phyloP scores from a whole-genome alignment of 805 yeast genomes.

The Suhomyces sp. region DNA sequence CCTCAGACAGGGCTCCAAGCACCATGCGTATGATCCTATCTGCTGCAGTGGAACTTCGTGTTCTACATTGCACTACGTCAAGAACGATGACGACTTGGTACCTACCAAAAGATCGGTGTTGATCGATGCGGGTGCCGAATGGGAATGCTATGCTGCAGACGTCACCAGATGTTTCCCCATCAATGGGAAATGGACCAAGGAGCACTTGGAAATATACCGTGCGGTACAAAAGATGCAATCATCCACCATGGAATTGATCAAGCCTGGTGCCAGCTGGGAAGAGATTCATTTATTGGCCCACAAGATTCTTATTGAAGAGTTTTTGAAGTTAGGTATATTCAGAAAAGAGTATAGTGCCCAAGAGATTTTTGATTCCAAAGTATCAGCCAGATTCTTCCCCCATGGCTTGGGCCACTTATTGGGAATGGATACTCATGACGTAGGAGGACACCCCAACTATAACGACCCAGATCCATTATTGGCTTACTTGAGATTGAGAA shows the following conservation, averaged over 20 bases:
- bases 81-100: conserved; percentile 55
- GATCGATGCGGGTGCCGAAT: conserved; percentile 97
- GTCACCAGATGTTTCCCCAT: conserved; percentile 96
- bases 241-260: conserved; percentile 64
- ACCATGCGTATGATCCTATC: conserved; percentile 89
- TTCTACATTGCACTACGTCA: conserved; percentile 85
- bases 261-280: conserved; percentile 86
- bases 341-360: conserved; percentile 49
- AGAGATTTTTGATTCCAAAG: conserved; percentile 67
- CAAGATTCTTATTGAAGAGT: conserved; percentile 65
- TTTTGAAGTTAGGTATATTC: conserved; percentile 75
- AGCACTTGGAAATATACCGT: conserved; percentile 78
- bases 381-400: conserved; percentile 81
- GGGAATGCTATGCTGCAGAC: conserved; percentile 89
- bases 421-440: conserved; percentile 96
- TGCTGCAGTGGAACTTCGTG: conserved; percentile 93
- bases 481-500: conserved; percentile 74
- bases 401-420: conserved; percentile 94
- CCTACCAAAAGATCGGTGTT: conserved; percentile 63
- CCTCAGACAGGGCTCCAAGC: conserved; percentile 87
- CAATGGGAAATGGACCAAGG: conserved; percentile 83
- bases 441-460: conserved; percentile 85
- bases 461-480: conserved; percentile 77
- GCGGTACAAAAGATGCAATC: conserved; percentile 81
- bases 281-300: conserved; percentile 80